Evolutionary conservation across 2,329 filamentous ascomycete species (phyloP).

Genomic region (Arthrobotrys pseudoclavata): DNA sequence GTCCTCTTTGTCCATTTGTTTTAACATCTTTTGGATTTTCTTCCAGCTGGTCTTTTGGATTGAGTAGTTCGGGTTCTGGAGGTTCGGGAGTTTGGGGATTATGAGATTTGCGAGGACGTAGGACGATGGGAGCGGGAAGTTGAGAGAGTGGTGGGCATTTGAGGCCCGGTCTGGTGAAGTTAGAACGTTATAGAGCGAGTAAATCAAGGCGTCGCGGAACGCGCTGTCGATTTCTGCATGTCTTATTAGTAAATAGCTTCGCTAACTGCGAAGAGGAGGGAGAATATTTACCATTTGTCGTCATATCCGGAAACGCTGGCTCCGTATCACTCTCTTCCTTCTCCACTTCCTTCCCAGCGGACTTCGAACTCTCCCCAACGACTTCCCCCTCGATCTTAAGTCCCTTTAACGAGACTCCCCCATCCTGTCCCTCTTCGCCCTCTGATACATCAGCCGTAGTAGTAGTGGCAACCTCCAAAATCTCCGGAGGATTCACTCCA

Average conservation of each 20-base stretch:
- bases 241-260: slow-evolving; percentile 3
- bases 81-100: slow-evolving; percentile 74
- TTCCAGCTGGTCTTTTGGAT: slow-evolving; percentile 78
- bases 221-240: slow-evolving; percentile 75
- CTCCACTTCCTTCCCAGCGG: slow-evolving; percentile 55
- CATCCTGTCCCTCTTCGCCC: slow-evolving; percentile 39
- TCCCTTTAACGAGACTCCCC: slow-evolving; percentile 59
- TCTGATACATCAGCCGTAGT: slow-evolving; percentile 63
- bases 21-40: slow-evolving; percentile 78
- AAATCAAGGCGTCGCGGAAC: slow-evolving; percentile 76
- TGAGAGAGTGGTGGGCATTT: slow-evolving; percentile 66
- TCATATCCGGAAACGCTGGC: slow-evolving; percentile 67
- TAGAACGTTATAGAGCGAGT: slow-evolving; percentile 73
- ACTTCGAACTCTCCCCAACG: slow-evolving; percentile 64
- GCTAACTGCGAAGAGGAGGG: background rate
- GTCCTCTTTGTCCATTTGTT: slow-evolving; percentile 74
- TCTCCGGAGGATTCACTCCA: slow-evolving; percentile 67
- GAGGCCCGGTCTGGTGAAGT: slow-evolving; percentile 67
- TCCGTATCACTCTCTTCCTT: slow-evolving; percentile 36
- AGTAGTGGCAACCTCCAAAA: slow-evolving; percentile 67
- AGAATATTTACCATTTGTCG: slow-evolving; percentile 70
- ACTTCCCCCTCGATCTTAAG: slow-evolving; percentile 67
- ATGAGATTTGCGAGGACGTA: slow-evolving; percentile 75
- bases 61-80: slow-evolving; percentile 69
- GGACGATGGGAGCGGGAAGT: slow-evolving; percentile 75